Percentiles rank a stretch among this genome's conserved stretches.
Evolutionary conservation across 441 rosid species (phyloP).

Genomic region (Mallotus japonicus): DNA sequence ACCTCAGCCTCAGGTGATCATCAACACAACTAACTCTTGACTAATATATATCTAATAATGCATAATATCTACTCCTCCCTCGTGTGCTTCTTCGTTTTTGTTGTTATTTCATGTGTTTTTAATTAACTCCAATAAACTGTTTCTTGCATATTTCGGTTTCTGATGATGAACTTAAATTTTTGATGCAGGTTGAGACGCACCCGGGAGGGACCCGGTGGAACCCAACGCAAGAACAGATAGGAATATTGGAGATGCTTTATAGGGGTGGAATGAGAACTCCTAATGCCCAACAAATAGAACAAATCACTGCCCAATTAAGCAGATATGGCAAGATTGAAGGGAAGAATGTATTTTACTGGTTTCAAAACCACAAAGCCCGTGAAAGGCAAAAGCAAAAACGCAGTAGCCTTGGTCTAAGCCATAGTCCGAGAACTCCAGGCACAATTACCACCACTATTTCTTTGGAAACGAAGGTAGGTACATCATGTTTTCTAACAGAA

Average conservation of each 20-base stretch:
- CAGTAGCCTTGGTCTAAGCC: constrained; percentile 45
- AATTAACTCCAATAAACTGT: neutral
- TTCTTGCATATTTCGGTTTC: neutral
- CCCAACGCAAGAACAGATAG: constrained; percentile 95
- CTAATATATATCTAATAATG: no score
- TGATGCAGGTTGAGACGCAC: constrained; percentile 72
- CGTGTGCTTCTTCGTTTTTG: neutral
- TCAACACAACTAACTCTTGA: neutral
- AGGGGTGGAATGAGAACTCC: constrained; percentile 91
- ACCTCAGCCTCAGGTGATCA: constrained; percentile 48
- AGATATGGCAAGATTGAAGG: constrained; percentile 97
- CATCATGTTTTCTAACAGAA: neutral
- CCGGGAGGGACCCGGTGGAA: constrained; percentile 98
- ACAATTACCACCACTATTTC: constrained; percentile 35
- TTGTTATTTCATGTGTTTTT: neutral
- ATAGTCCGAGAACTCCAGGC: constrained; percentile 37
- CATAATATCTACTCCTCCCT: neutral
- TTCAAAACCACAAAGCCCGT: constrained; percentile 98
- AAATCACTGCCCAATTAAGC: constrained; percentile 74
- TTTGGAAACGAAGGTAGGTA: constrained; percentile 40
- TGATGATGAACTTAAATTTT: neutral
- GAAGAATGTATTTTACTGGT: constrained; percentile 96
- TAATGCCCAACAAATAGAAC: constrained; percentile 86
- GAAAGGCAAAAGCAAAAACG: constrained; percentile 94
- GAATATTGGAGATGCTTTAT: constrained; percentile 87